These are phyloP conservation scores for Plenodomus tracheiphilus DNA, from an alignment of 2,329 filamentous ascomycete species.

Conservation along the genomic window DNA sequence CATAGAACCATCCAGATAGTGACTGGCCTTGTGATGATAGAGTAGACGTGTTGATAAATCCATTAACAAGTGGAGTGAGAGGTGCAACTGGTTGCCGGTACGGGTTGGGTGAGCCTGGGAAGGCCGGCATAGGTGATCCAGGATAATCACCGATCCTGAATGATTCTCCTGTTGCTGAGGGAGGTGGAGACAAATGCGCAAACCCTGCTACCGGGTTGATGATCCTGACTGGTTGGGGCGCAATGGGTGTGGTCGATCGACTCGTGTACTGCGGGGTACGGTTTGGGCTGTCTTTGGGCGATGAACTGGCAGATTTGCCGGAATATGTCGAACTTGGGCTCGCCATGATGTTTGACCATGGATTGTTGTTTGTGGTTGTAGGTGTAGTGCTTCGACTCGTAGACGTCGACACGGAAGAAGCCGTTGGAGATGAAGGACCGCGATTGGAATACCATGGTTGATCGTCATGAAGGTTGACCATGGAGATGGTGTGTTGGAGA, in stretches of 20 bases:
- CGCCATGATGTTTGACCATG: constrained; percentile 43
- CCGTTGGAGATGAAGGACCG: constrained; percentile 40
- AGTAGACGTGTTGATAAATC: constrained; percentile 42
- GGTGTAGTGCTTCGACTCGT: constrained; percentile 44
- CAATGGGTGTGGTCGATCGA: constrained; percentile 43
- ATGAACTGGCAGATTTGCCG: constrained; percentile 34
- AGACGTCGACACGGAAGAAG: constrained; percentile 46
- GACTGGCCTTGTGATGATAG: constrained; percentile 43
- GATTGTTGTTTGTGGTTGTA: constrained; percentile 43
- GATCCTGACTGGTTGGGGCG: constrained; percentile 42
- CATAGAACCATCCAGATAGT: constrained; percentile 42
- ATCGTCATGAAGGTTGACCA: constrained; percentile 47
- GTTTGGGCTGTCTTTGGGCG: constrained; percentile 41
- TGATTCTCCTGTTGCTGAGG: constrained; percentile 32
- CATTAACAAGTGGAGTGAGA: constrained; percentile 38
- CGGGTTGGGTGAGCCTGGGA: constrained; percentile 37
- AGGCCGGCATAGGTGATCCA: constrained; percentile 28
- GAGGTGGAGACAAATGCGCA: constrained; percentile 37
- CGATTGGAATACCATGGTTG: constrained; percentile 40
- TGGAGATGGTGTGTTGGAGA: constrained; percentile 45
- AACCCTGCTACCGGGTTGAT: constrained; percentile 39
- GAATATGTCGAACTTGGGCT: constrained; percentile 36
- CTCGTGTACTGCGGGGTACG: constrained; percentile 44
- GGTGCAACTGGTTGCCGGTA: constrained; percentile 32
- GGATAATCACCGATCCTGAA: constrained; percentile 36